These are phyloP conservation scores for Agrocybe praecox DNA, from an alignment of 768 basidiomycete genomes.

Conservation along the genomic window DNA sequence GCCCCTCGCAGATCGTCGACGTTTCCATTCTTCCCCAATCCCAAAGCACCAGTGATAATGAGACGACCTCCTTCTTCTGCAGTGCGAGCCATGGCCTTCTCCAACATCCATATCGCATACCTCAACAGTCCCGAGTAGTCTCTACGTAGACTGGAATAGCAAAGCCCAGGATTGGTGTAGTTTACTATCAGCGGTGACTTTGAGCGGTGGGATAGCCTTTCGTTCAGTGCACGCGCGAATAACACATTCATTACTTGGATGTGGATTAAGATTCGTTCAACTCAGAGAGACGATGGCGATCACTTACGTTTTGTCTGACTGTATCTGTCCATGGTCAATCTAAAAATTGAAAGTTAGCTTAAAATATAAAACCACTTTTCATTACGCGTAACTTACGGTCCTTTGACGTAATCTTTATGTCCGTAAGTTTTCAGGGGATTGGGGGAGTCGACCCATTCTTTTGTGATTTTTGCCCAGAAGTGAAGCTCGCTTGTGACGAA, in stretches of 20 bases:
- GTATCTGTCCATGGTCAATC: constrained; percentile 24
- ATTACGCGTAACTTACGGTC: not conserved
- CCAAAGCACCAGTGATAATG: constrained; percentile 35
- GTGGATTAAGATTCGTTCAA: no score
- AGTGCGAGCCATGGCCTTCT: constrained; percentile 31
- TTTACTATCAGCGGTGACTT: constrained; percentile 29
- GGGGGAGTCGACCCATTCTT: constrained; percentile 20
- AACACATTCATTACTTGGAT: constrained; percentile 39
- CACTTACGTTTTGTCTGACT: constrained; percentile 34
- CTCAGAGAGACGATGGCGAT: not conserved
- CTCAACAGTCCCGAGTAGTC: constrained; percentile 15
- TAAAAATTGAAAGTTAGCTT: not conserved
- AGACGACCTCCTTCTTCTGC: constrained; percentile 37
- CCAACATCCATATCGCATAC: constrained; percentile 21
- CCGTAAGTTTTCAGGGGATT: constrained; percentile 32
- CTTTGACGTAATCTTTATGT: not conserved
- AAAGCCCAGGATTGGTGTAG: constrained; percentile 41
- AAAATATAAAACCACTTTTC: not conserved
- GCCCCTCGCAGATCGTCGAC: constrained; percentile 22
- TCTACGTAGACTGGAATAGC: constrained; percentile 35
- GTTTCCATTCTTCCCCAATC: constrained; percentile 14
- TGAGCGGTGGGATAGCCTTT: constrained; percentile 21
- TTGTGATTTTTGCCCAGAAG: constrained; percentile 25
- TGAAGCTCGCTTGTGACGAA: constrained; percentile 47
- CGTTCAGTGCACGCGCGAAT: constrained; percentile 36